These are phyloP conservation scores for Paramecium caudatum DNA, from an alignment of 73 alveolate genomes.

Conservation along the genomic window DNA sequence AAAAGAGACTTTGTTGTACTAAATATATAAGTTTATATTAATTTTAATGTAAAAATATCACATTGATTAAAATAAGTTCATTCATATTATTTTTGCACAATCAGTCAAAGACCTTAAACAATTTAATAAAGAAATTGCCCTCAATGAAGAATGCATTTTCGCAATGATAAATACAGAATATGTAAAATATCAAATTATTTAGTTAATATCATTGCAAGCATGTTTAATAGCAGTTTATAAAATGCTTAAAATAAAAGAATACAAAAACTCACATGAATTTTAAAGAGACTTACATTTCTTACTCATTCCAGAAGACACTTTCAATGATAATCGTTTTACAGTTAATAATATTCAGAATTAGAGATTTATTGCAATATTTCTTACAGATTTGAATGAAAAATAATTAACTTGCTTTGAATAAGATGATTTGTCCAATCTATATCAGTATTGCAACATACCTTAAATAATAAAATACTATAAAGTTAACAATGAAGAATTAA, in stretches of 20 bases:
- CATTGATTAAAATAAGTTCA: neutral
- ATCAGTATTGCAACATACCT: conserved; percentile 30
- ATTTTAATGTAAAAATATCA: neutral
- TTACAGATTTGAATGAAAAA: neutral
- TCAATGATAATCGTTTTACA: neutral
- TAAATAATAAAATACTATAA: conserved; percentile 9
- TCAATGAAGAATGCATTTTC: neutral
- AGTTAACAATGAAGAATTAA: neutral
- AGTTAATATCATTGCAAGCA: conserved; percentile 23
- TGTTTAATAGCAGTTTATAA: neutral
- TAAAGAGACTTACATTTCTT: conserved; percentile 9
- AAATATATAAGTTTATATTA: neutral
- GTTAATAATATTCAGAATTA: neutral
- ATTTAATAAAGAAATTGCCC: neutral
- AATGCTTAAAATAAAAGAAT: neutral
- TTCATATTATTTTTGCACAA: neutral
- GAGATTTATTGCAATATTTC: neutral
- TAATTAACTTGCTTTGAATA: neutral
- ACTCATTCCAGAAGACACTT: neutral
- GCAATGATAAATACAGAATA: conserved; percentile 1
- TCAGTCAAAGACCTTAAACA: neutral
- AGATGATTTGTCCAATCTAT: neutral
- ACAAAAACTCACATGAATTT: neutral
- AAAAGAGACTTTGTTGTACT: conserved; percentile 21
- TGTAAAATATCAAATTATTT: neutral